Conservation (phyloP, 2,329 filamentous ascomycete species). For the Phaeosphaeria sp. region DNA sequence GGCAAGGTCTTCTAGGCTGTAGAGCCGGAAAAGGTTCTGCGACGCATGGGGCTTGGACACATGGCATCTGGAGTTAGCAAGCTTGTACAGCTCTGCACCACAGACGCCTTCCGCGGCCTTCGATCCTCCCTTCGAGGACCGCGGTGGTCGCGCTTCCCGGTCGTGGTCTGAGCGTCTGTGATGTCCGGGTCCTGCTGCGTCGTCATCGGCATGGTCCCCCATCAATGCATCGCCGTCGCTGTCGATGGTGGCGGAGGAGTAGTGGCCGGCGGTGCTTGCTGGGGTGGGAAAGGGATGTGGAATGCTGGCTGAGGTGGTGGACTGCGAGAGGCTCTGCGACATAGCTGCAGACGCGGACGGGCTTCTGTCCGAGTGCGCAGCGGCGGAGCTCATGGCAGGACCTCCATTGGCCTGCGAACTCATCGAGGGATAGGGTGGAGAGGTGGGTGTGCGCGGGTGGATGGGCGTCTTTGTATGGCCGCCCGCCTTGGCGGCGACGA, state of each 20-base stretch:
- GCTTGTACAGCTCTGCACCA: constrained; percentile 44
- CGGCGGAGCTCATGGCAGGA: constrained; percentile 34
- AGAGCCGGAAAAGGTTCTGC: constrained; percentile 66
- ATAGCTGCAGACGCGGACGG: constrained; percentile 53
- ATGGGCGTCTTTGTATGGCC: constrained; percentile 49
- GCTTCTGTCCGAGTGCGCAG: constrained; percentile 42
- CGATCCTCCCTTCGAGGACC: constrained; percentile 32
- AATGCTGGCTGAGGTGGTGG: constrained; percentile 37
- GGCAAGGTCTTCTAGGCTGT: constrained; percentile 63
- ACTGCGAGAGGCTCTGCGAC: constrained; percentile 44
- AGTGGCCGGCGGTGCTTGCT: constrained; percentile 45
- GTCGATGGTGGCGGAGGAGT: constrained; percentile 43
- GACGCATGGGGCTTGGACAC: constrained; percentile 63
- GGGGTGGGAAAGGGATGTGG: constrained; percentile 47
- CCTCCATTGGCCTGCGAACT: constrained; percentile 51
- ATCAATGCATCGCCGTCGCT: constrained; percentile 54
- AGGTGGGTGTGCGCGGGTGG: constrained; percentile 57
- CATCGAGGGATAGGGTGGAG: constrained; percentile 56
- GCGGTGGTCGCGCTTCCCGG: constrained; percentile 46
- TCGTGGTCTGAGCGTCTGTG: constrained; percentile 56
- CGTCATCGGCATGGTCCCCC: constrained; percentile 44
- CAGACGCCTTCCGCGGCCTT: constrained; percentile 39
- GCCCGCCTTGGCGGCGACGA: constrained; percentile 46
- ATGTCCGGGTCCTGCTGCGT: constrained; percentile 34
- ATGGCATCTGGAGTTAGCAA: constrained; percentile 44